Evolutionary conservation across 768 basidiomycete genomes (phyloP).

Genomic region (Gloeopeniophorella convolvens): DNA sequence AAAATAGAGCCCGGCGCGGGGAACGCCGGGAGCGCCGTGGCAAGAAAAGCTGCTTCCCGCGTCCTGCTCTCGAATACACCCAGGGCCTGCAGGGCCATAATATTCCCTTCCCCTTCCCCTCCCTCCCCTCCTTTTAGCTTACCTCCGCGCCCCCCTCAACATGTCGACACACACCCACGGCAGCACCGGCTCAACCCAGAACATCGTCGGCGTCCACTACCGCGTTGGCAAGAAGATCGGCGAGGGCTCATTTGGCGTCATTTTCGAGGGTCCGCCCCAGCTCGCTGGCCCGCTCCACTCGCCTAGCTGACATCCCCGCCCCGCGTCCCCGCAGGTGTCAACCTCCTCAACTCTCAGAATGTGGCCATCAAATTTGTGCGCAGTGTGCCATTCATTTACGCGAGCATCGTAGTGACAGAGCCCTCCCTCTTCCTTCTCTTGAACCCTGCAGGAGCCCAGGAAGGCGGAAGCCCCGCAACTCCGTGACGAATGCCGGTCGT

Average conservation of each 20-base stretch:
- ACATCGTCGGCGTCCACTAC: conserved; percentile 94
- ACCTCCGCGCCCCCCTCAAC: conserved; percentile 13
- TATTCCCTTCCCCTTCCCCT: conserved; percentile 13
- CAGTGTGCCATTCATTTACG: conserved; percentile 12
- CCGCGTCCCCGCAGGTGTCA: conserved; percentile 59
- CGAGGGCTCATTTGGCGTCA: conserved; percentile 97
- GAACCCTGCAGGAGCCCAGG: conserved; percentile 63
- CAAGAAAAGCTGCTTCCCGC: not conserved
- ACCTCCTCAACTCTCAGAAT: conserved; percentile 95
- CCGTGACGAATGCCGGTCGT: conserved; percentile 97
- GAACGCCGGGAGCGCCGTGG: not conserved
- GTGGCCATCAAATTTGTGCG: conserved; percentile 99
- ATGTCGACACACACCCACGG: conserved; percentile 37
- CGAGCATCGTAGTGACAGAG: not conserved
- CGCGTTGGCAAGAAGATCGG: conserved; percentile 99
- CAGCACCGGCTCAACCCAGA: conserved; percentile 55
- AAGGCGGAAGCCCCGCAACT: conserved; percentile 97
- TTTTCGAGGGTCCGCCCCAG: conserved; percentile 65
- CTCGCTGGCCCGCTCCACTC: conserved; percentile 5
- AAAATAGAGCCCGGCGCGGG: not conserved
- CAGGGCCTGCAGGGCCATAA: not conserved
- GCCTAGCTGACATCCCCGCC: conserved; percentile 3
- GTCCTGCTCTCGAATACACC: conserved; percentile 6
- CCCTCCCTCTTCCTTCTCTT: conserved; percentile 8
- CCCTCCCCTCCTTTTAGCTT: conserved; percentile 13